Base-by-base conservation (phyloP, 2,329 filamentous ascomycete genomes). In the Talaromyces sp. region DNA sequence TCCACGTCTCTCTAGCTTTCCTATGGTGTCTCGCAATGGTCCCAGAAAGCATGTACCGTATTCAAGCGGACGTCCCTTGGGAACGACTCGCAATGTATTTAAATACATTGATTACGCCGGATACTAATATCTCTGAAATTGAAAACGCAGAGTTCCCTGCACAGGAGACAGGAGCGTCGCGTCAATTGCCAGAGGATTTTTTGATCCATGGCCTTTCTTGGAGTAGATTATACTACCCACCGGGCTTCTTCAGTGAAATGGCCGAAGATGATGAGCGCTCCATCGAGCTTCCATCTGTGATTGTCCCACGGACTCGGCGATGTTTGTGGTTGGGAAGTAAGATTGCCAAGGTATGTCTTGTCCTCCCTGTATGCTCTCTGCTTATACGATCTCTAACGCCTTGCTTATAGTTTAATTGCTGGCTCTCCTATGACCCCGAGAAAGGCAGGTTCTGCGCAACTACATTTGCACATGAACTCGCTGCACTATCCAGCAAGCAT, bases 161-260 rank as follows among this genome's bases (percentile, higher is more conserved):
- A 41, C 69, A 74, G 39, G 75, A 79, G n/a, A 74, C 78, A 62
- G 75, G 69, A 2, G 75, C 78, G 19, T 75, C 74, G 6, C 71
- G 78, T 10, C 85, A 86, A 59, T 70, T 89, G 1, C 82, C 84
- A 0, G 87, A 89, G 68, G 87, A 89, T 67, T 87, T 84, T 67
- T 70, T 82, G 1, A 82, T 88, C 8, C 80, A 85, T 27, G 87
- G 86, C 1, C 78, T 84, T 64, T 72, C 84, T 27, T 87, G 84
- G 82, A 82, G 80, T 60, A 77, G 83, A 66, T 50, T 70, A 0
- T 82, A 80, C 62, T 85, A 83, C 66, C 82, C 83, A 0, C 67
- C 77, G 1, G 73, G 76, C 3, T 87, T 85, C 76, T 88, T 88
- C 68, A 67, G 74, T 2, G 75, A 77, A 1, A 77, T 81, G 58